Conservation (phyloP, 768 basidiomycete species). For the Calocybe indica region DNA sequence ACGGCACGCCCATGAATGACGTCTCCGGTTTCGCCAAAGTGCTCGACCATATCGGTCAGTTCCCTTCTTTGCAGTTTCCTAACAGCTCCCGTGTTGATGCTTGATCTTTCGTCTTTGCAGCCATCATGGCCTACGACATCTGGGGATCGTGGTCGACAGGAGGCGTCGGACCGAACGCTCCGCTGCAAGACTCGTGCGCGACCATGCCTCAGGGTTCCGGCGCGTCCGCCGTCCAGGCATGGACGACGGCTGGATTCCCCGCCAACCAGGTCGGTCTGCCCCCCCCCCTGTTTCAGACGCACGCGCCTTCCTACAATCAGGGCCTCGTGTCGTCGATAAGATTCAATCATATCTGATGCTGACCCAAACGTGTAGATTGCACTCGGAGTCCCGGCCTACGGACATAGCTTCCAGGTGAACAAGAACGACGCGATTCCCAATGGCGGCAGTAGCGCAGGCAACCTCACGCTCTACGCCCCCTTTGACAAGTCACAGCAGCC, state of each 20-base stretch:
- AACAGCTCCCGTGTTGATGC: not conserved
- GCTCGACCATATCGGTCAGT: constrained; percentile 42
- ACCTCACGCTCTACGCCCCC: constrained; percentile 38
- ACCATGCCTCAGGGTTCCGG: constrained; percentile 63
- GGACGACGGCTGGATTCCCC: constrained; percentile 77
- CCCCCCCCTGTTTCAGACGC: not conserved
- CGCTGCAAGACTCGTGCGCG: constrained; percentile 69
- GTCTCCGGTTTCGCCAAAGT: constrained; percentile 68
- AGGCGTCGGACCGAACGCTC: constrained; percentile 77
- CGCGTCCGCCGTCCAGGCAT: constrained; percentile 59
- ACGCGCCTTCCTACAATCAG: too few relatives aligned
- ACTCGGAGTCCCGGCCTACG: constrained; percentile 78
- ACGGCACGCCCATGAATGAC: constrained; percentile 55
- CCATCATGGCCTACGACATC: constrained; percentile 61
- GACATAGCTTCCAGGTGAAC: constrained; percentile 59
- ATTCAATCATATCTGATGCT: not conserved
- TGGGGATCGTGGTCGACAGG: constrained; percentile 42
- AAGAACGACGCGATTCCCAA: constrained; percentile 26
- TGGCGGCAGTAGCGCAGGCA: constrained; percentile 6
- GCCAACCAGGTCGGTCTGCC: constrained; percentile 24
- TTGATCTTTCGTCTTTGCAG: constrained; percentile 16
- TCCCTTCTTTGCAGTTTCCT: not conserved
- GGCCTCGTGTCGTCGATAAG: too few relatives aligned
- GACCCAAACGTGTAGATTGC: constrained; percentile 38
- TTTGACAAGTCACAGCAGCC: constrained; percentile 43